phyloP scores from a whole-genome alignment of 202 grass and related monocot species.

The Panicum hallii region DNA sequence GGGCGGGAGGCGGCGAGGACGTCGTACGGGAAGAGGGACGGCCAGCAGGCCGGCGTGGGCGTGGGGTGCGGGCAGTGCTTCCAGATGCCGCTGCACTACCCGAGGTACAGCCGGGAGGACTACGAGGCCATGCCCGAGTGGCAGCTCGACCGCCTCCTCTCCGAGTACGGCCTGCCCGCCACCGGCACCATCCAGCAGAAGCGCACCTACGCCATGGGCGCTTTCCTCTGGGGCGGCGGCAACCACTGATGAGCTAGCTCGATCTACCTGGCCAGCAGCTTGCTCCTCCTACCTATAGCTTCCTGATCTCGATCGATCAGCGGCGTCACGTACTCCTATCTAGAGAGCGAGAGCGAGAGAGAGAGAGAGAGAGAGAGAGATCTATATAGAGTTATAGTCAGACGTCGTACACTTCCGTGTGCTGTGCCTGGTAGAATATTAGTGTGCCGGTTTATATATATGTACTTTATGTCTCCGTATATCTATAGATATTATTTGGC shows the following conservation, averaged over 20 bases:
- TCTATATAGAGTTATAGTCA: too few species aligned
- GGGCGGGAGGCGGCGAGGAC: neutral
- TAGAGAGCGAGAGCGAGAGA: too few species aligned
- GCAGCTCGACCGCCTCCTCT: slow-evolving; percentile 85
- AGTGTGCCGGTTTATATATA: too few species aligned
- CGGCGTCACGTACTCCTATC: too few species aligned
- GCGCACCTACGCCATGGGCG: slow-evolving; percentile 75
- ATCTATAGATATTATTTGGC: too few species aligned
- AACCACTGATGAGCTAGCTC: neutral
- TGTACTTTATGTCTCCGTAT: too few species aligned
- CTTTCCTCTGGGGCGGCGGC: slow-evolving; percentile 78
- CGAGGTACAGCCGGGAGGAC: slow-evolving; percentile 65
- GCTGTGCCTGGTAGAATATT: too few species aligned
- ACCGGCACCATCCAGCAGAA: slow-evolving; percentile 59
- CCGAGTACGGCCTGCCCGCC: slow-evolving; percentile 76
- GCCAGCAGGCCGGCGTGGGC: slow-evolving; percentile 9
- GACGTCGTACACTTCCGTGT: too few species aligned
- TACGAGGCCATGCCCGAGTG: slow-evolving; percentile 96
- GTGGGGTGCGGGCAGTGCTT: slow-evolving; percentile 34
- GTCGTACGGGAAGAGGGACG: neutral
- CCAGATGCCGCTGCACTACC: slow-evolving; percentile 97
- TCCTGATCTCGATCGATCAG: too few species aligned
- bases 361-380: too few species aligned
- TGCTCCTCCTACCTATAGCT: too few species aligned
- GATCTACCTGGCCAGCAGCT: neutral